Percentiles rank a stretch among this genome's conserved stretches.
Evolutionary conservation across 176 grass and related monocot genomes (phyloP).

Genomic region (Leersia perrieri): DNA sequence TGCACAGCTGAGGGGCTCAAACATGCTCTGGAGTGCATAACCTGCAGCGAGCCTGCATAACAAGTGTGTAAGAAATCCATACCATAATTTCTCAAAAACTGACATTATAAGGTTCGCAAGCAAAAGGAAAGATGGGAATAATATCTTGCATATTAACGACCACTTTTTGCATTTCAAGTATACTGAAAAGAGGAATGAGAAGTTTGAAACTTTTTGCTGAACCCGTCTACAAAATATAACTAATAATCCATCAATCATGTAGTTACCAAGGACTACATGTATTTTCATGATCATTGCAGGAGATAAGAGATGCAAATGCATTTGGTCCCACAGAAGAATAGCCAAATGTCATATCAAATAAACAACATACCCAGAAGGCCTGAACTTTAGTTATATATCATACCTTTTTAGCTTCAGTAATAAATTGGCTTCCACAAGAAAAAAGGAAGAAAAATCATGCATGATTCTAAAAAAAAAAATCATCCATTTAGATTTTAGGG

Average conservation of each 20-base stretch:
- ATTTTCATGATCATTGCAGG: background rate
- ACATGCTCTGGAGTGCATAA: constrained; percentile 69
- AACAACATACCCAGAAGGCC: background rate
- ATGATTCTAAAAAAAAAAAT: no score
- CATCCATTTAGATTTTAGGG: background rate
- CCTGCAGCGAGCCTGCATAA: constrained; percentile 69
- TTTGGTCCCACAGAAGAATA: background rate
- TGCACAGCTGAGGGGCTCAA: constrained; percentile 75
- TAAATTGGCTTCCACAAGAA: background rate
- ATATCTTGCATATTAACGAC: background rate
- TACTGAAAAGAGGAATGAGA: constrained; percentile 1
- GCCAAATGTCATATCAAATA: background rate
- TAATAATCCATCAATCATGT: background rate
- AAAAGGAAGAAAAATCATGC: background rate
- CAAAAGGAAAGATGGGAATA: background rate
- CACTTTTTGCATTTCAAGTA: background rate
- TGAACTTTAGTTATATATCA: background rate
- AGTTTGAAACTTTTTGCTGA: constrained; percentile 6
- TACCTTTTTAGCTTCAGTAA: background rate
- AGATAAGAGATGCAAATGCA: background rate
- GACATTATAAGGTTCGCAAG: background rate
- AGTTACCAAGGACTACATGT: background rate
- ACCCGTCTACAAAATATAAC: background rate
- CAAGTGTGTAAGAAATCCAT: background rate
- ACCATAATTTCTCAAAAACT: background rate